A percentile compares a stretch with the other conserved stretches of the same genome.
Evolutionary conservation across 2,329 filamentous ascomycete genomes (phyloP).

Genomic region (Hortaea werneckii): DNA sequence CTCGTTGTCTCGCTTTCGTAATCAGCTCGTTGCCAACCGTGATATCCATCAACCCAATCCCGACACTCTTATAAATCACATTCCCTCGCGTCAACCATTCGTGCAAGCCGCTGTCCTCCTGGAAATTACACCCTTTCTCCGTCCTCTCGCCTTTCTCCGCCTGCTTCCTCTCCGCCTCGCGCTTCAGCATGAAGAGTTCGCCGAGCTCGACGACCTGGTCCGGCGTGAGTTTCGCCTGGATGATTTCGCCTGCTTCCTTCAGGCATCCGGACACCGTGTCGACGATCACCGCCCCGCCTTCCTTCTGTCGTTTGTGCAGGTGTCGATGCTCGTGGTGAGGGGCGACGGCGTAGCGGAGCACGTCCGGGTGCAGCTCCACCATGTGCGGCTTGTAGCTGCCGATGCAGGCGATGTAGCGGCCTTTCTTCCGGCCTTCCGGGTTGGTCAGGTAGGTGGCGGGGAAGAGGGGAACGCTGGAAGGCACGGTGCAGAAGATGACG

Average conservation of each 20-base stretch:
- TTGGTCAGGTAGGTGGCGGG: conserved; percentile 62
- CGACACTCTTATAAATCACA: conserved; percentile 61
- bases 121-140: conserved; percentile 20
- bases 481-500: conserved; percentile 83
- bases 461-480: conserved; percentile 64
- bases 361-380: conserved; percentile 70
- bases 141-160: conserved; percentile 17
- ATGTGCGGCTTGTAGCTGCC: conserved; percentile 64
- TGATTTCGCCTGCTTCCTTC: conserved; percentile 77
- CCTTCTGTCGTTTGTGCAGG: conserved; percentile 52
- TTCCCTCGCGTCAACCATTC: conserved; percentile 53
- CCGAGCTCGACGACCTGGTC: conserved; percentile 78
- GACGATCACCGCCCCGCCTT: conserved; percentile 51
- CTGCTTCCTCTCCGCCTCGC: conserved; percentile 36
- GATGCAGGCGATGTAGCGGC: conserved; percentile 61
- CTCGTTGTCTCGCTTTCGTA: conserved; percentile 43
- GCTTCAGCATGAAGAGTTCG: conserved; percentile 60
- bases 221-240: conserved; percentile 62
- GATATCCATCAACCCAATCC: conserved; percentile 58
- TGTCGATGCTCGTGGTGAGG: conserved; percentile 45
- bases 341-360: conserved; percentile 55
- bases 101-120: conserved; percentile 33
- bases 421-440: conserved; percentile 58
- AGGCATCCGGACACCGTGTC: conserved; percentile 68
- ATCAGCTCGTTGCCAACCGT: conserved; percentile 52